These are phyloP conservation scores for Penicillium steckii DNA, from an alignment of 495 filamentous ascomycete genomes.

Conservation along the genomic window DNA sequence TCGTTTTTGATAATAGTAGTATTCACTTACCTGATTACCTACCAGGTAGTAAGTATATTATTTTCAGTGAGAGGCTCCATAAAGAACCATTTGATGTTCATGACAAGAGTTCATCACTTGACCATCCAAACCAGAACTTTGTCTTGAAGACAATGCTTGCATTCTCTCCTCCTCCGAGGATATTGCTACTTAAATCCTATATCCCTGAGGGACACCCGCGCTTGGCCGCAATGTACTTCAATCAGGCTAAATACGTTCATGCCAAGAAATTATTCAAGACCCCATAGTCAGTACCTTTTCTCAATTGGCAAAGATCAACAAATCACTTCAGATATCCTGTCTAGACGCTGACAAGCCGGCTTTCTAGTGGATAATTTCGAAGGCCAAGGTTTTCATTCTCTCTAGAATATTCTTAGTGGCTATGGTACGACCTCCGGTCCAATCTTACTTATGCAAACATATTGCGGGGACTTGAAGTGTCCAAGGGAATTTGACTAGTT, in stretches of 20 bases:
- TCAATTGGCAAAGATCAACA: slow-evolving; percentile 6
- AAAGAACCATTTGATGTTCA: too few species aligned
- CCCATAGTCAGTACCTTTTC: not conserved
- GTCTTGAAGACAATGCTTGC: too few species aligned
- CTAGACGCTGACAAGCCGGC: not conserved
- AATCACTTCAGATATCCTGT: not conserved
- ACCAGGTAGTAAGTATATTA: too few species aligned
- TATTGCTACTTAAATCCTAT: too few species aligned
- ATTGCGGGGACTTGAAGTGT: not conserved
- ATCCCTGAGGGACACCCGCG: too few species aligned
- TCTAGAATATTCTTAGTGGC: not conserved
- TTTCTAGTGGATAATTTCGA: not conserved
- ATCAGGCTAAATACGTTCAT: not conserved
- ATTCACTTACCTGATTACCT: too few species aligned
- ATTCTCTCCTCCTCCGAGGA: too few species aligned
- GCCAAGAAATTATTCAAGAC: not conserved
- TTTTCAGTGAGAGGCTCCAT: too few species aligned
- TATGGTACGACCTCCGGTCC: not conserved
- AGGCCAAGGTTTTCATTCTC: not conserved
- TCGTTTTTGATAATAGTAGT: too few species aligned
- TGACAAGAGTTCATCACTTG: too few species aligned
- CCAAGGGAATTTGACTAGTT: not conserved
- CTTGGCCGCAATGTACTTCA: not conserved
- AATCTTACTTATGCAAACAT: not conserved
- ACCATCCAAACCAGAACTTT: too few species aligned